These are phyloP conservation scores for Backusella westeae DNA, from an alignment of 192 early-diverging fungal species.

Conservation along the genomic window DNA sequence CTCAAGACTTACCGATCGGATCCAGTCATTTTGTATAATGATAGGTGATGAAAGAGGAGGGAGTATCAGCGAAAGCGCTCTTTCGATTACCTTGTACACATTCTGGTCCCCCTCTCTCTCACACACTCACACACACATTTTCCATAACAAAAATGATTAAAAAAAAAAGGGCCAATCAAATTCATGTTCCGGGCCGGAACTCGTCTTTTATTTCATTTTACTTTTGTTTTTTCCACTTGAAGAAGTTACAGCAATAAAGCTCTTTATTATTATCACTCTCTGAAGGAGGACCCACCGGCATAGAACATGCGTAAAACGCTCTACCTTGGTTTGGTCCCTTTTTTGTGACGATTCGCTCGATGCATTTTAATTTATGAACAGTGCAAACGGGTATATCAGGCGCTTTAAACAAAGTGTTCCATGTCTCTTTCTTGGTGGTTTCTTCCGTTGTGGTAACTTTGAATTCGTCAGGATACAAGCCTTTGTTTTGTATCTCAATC, in stretches of 20 bases:
- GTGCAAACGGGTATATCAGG: background rate
- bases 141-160: background rate
- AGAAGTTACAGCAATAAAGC: background rate
- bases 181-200: background rate
- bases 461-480: background rate
- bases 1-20: background rate
- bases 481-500: constrained; percentile 1
- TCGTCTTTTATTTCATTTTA: background rate
- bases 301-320: background rate
- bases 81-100: background rate
- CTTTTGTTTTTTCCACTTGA: background rate
- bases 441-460: background rate
- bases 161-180: background rate
- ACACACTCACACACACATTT: background rate
- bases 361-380: background rate
- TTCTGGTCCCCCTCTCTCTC: background rate
- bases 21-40: background rate
- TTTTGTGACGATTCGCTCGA: background rate
- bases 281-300: background rate
- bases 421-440: background rate
- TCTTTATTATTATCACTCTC: background rate
- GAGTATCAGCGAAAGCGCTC: background rate
- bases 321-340: background rate
- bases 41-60: background rate
- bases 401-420: background rate